Evolutionary conservation across 1,284 basidiomycete genomes (phyloP).

Genomic region (Microstroma glucosiphilum): DNA sequence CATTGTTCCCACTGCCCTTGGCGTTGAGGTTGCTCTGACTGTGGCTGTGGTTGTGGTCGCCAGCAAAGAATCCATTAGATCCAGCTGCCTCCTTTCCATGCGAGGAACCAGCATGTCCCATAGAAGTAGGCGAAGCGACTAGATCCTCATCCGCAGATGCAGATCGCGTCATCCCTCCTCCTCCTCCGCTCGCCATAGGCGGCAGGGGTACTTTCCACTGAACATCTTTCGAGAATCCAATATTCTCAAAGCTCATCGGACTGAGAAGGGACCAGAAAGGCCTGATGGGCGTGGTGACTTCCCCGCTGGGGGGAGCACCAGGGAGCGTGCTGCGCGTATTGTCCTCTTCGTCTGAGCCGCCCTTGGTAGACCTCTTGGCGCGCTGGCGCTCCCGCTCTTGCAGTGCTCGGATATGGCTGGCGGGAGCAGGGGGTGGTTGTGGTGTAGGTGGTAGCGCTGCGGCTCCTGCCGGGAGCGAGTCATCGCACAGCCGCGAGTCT

Average conservation of each 20-base stretch:
- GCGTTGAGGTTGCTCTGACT: no score
- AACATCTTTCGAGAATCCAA: conserved; percentile 43
- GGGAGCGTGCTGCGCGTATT: conserved; percentile 16
- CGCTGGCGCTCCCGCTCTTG: conserved; percentile 16
- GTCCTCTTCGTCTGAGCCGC: conserved; percentile 14
- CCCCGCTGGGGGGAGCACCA: conserved; percentile 3
- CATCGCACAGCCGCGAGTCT: neutral
- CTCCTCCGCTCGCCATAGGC: neutral
- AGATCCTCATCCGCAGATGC: neutral
- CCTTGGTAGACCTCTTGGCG: neutral
- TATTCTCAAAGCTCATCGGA: conserved; percentile 46
- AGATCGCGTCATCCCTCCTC: neutral
- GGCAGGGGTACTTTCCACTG: conserved; percentile 22
- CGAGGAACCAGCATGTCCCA: neutral
- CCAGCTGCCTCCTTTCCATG: neutral
- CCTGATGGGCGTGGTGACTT: conserved; percentile 10
- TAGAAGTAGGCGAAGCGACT: neutral
- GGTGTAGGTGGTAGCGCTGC: neutral
- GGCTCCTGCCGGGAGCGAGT: neutral
- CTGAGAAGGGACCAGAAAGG: conserved; percentile 37
- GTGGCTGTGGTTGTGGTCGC: no score
- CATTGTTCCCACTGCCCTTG: no score
- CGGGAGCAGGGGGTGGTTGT: conserved; percentile 4
- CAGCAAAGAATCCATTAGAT: neutral
- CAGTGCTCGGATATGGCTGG: conserved; percentile 3